These are phyloP conservation scores for Verbascum thapsus DNA, from an alignment of 257 asterid genomes.

Conservation along the genomic window DNA sequence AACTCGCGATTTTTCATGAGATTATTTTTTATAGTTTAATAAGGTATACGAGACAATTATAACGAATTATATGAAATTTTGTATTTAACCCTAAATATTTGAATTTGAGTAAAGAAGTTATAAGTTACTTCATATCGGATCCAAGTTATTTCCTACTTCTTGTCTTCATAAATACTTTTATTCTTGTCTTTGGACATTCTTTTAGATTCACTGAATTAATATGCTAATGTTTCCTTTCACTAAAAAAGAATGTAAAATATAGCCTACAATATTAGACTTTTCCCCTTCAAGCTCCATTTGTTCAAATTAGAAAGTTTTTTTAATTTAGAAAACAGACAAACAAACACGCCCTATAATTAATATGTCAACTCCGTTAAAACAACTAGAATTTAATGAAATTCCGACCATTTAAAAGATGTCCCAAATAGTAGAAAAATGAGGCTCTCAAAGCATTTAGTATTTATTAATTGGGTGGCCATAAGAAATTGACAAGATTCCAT, in stretches of 20 bases:
- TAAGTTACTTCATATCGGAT: not conserved
- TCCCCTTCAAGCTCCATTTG: constrained; percentile 35
- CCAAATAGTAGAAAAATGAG: constrained; percentile 33
- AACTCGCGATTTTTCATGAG: too few species aligned
- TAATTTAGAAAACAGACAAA: constrained; percentile 26
- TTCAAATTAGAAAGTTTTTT: constrained; percentile 40
- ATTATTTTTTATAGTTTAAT: too few species aligned
- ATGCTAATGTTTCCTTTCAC: constrained; percentile 29
- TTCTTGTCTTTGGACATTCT: constrained; percentile 26
- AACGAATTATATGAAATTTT: too few species aligned
- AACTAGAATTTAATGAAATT: constrained; percentile 14
- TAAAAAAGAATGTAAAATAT: constrained; percentile 37
- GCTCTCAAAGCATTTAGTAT: constrained; percentile 34
- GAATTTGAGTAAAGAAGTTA: not conserved
- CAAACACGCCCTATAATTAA: constrained; percentile 34
- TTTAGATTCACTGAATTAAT: constrained; percentile 30
- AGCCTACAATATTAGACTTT: constrained; percentile 13
- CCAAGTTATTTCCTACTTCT: constrained; percentile 24
- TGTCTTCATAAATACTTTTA: constrained; percentile 10
- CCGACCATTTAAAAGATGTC: constrained; percentile 25
- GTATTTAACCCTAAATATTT: too few species aligned
- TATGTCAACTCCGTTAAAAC: constrained; percentile 22
- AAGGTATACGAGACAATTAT: too few species aligned
- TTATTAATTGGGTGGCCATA: constrained; percentile 26
- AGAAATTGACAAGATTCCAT: constrained; percentile 25